Conservation (phyloP, 495 filamentous ascomycete species). For the Daldinia bambusicola region DNA sequence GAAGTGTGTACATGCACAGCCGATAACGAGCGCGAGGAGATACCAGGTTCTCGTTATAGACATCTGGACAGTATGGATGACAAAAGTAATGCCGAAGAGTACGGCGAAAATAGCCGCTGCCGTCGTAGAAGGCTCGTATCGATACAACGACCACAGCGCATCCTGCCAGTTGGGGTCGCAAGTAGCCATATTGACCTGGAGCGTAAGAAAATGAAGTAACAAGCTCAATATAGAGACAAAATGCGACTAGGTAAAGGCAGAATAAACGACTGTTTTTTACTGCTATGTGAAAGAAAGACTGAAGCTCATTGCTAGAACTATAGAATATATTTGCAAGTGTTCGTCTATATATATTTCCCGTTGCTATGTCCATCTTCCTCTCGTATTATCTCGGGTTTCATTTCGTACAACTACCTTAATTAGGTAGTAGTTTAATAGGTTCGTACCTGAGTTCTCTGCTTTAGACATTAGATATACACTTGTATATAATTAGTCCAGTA, state of each 20-base stretch:
- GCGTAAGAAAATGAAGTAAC: too few species aligned
- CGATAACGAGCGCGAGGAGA: not conserved
- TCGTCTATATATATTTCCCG: not conserved
- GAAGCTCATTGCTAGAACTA: not conserved
- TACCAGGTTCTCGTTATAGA: not conserved
- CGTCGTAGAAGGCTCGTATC: not conserved
- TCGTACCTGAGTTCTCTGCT: not conserved
- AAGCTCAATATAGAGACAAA: too few species aligned
- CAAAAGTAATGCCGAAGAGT: not conserved
- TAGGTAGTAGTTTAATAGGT: too few species aligned
- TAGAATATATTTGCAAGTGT: not conserved
- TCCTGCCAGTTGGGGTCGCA: not conserved
- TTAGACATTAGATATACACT: not conserved
- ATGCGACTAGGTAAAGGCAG: too few species aligned
- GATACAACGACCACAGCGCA: not conserved
- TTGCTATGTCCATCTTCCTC: not conserved
- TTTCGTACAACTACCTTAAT: not conserved
- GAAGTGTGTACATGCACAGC: not conserved
- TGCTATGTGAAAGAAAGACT: not conserved
- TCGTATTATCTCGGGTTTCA: not conserved
- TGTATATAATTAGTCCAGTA: not conserved
- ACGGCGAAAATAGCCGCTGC: not conserved
- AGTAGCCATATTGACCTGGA: not conserved
- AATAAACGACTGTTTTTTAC: not conserved
- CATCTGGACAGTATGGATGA: not conserved